Evolutionary conservation across 1,284 basidiomycete species (phyloP), one percentile per base, ranked within the genome.

Genomic region (Cutaneotrichosporon mucoides): DNA sequence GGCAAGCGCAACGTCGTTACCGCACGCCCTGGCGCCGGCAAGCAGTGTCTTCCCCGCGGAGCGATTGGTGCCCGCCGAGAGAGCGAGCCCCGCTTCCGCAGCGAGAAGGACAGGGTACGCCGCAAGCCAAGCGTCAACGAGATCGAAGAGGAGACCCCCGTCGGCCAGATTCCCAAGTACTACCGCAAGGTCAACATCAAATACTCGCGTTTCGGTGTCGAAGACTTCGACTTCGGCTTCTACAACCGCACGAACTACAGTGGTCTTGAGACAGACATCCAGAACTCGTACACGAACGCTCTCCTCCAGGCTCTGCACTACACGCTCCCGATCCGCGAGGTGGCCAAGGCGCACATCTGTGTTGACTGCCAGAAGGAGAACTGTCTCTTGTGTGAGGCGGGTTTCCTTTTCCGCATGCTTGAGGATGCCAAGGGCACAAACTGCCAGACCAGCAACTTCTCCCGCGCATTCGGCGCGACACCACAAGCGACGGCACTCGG

Each of bases 151-250:
- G 70, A 73, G 41, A 69, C 58, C 24, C 62, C 63, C 1, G 64
- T 62, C 2, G 73, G 71, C 2, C 84, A 85, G 38, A 85, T 95
- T 60, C 92, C 94, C 0, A 86, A 84, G 60, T 85, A 88, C 65
- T 99, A 96, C 75, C 85, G 89, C 47, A 88, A 88, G 70, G 92
- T 97, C 44, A 92, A 96, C 76, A 99, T 99, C 71, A 92, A 96
- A 77, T 99, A 99, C 76, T 95, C 92, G 50, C 92, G 92, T 69
- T 99, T 99, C 68, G 95, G 95, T n/a, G 90, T 98, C 34, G 95
- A 79, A 74, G 95, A 99, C 77, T 99, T 99, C 72, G 96, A 99
- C 76, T 99, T 99, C 72, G 94, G 92, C 1, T 96, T 91, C 73
- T 96, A 92, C 79, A 96, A 96, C 76, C 86, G 85, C 71, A 98